Evolutionary conservation across 257 asterid genomes (phyloP), one percentile per base, ranked within the genome.

Genomic region (Nicotiana noctiflora): DNA sequence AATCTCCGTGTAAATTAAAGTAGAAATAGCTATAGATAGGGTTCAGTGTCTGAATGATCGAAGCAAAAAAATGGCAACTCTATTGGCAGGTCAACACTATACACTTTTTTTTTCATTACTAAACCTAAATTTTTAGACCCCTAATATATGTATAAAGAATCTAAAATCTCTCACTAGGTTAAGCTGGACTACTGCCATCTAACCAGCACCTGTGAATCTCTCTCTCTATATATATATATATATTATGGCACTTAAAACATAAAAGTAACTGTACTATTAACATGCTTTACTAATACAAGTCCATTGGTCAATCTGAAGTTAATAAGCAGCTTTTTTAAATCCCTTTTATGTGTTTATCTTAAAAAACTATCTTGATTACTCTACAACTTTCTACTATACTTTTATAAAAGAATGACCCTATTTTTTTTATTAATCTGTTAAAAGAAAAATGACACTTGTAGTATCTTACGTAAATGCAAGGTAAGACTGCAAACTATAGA

Each of bases 21-120:
- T 82, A 65, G 56, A 79, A 77, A 14, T 65, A 32, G 75, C 49
- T 62, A 62, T 55, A 53, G 37, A 68, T 9, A 14, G 57, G 18
- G 57, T 52, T 31, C 46, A 66, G 34, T 11, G 18, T 59, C 84
- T 75, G 70, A 17, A 79, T 66, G 51, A 79, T 55, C 61, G 56
- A 67, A 83, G 77, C 83, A 79, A 81, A 85, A 84, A 84, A 79
- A 77, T 75, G 12, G 85, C 27, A 79, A 85, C 85, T 88, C 86
- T 83, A 92, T 89, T 92, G 93, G 92, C 89, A 86, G 90, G 94
- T 92, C 97, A 89, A 90, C 79, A 86, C 51, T 34, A 21, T 49
- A 23, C 68, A 70, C 77, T 76, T 6, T 77, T 49, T 49, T 27
- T 13, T n/a, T n/a, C n/a, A n/a, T n/a, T n/a, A n/a, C 77, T 67